Conservation (phyloP, 352 stramenopile species). For the Ochromonadaceae sp. region DNA sequence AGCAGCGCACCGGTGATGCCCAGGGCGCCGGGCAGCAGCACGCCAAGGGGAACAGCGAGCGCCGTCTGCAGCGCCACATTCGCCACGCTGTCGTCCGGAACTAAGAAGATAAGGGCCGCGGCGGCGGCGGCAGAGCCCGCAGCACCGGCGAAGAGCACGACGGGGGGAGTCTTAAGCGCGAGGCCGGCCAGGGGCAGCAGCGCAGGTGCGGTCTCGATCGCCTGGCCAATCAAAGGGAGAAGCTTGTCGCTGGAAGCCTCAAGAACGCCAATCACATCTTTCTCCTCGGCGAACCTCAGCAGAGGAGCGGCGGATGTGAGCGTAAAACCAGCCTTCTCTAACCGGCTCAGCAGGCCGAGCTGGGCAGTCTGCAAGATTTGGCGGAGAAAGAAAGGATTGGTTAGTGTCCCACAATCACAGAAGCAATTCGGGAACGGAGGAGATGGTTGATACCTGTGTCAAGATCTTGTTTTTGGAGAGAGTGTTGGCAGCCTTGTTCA, state of each 20-base stretch:
- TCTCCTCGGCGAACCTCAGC: background rate
- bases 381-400: no score
- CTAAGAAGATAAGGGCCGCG: background rate
- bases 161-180: background rate
- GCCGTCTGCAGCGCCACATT: background rate
- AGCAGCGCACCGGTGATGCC: background rate
- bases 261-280: background rate
- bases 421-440: no score
- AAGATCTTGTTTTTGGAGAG: constrained; percentile 1
- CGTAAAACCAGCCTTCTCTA: constrained; percentile 3
- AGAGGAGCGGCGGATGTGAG: background rate
- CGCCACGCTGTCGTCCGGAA: background rate
- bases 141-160: background rate
- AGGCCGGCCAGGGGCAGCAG: background rate
- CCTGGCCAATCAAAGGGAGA: background rate
- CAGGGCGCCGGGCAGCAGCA: background rate
- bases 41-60: background rate
- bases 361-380: background rate
- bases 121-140: background rate
- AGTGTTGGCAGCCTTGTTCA: background rate
- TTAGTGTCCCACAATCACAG: no score
- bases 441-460: background rate
- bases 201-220: background rate
- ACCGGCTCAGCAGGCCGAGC: background rate
- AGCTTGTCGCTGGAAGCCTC: background rate